Evolutionary conservation across 2,329 filamentous ascomycete genomes (phyloP), one percentile per base, ranked within the genome.

Genomic region (Fusarium kyushuense): DNA sequence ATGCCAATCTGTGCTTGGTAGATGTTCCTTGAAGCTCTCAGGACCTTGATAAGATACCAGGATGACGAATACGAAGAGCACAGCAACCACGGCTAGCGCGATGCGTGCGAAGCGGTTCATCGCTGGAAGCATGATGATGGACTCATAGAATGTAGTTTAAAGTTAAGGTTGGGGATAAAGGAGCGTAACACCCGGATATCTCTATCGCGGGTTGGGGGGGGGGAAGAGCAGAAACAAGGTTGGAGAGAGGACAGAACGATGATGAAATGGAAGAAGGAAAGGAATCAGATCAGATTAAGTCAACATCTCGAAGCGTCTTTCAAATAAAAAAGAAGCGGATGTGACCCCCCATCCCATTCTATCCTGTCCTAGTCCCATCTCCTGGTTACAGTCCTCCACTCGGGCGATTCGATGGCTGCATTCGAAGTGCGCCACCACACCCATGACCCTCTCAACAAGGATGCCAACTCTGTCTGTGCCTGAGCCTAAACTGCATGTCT

Each of bases 1-100:
- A 42, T 71, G 64, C 60, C 60, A 69, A n/a, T 71, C 65, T 35
- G 67, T 12, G 17, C 57, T 71, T 17, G 68, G 68, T 29, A 71
- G 41, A 27, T 58, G 63, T 19, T 57, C 56, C 32, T 51, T 64
- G 25, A 71, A 61, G 61, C 55, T 69, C n/a, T 69, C 65, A 9
- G 66, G 61, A 3, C 54, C 61, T 36, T 70, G 68, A 33, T 65
- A 69, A 25, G 69, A 71, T n/a, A 71, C 56, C 45, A 71, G 40
- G 35, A 71, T 54, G 27, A 58, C 65, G 33, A 71, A 66, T 54
- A 57, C 53, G 30, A 71, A 71, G 29, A 71, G 61, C 42, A 71
- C 60, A 32, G 64, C 65, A 65, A 71, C 32, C 68, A 71, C 68
- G 68, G 65, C 64, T 71, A 71, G 64, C 68, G 68, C 63, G 68